These are phyloP conservation scores for Ephemerocybe angulata DNA, from an alignment of 768 basidiomycete species.

Conservation along the genomic window DNA sequence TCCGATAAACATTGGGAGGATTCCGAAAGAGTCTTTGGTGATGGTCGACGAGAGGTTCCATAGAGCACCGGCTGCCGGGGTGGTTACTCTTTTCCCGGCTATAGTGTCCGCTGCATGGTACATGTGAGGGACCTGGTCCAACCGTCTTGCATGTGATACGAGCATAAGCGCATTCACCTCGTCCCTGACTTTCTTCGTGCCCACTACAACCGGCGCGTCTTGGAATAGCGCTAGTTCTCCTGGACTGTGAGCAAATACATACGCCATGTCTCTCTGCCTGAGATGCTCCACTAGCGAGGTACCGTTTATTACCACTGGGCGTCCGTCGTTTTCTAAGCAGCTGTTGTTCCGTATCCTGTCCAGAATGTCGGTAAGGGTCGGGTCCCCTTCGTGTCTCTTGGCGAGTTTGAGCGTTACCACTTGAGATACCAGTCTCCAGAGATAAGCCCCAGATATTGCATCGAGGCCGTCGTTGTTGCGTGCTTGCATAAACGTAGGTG, in stretches of 20 bases:
- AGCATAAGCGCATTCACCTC: slow-evolving; percentile 11
- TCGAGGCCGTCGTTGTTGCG: slow-evolving; percentile 2
- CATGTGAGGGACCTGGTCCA: neutral
- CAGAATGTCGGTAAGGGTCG: slow-evolving; percentile 9
- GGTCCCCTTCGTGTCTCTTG: slow-evolving; percentile 11
- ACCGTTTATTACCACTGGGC: neutral
- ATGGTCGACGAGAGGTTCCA: slow-evolving; percentile 6
- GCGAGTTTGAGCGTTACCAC: slow-evolving; percentile 14
- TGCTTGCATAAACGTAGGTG: slow-evolving; percentile 3
- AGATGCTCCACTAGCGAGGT: neutral
- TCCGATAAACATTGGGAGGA: slow-evolving; percentile 13
- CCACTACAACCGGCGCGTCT: slow-evolving; percentile 18
- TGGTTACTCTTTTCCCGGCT: neutral
- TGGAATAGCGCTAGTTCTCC: neutral
- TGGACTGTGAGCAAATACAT: neutral
- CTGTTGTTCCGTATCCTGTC: slow-evolving; percentile 4
- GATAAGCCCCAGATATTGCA: slow-evolving; percentile 8
- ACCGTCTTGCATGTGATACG: neutral
- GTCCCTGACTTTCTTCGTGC: slow-evolving; percentile 12
- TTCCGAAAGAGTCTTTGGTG: slow-evolving; percentile 10
- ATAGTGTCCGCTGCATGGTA: slow-evolving; percentile 5
- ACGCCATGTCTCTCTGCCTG: neutral
- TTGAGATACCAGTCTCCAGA: slow-evolving; percentile 10
- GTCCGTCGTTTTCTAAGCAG: neutral
- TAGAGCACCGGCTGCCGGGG: neutral